Conservation (phyloP, 139 green algal genomes). For the Chlamydomonas sp. region DNA sequence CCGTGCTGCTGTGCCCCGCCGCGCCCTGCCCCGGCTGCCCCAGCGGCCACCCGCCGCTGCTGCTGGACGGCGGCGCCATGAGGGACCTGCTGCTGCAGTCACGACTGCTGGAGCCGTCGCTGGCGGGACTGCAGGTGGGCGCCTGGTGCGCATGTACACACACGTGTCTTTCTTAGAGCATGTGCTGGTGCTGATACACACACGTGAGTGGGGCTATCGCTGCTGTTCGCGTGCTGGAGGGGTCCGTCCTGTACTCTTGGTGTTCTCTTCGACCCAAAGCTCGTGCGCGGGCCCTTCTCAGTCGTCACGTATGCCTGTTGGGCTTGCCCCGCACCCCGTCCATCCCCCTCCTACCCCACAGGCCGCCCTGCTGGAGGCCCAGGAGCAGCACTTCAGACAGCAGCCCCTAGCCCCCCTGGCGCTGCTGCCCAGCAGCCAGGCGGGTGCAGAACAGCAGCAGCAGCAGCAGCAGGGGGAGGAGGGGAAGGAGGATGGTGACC, state of each 20-base stretch:
- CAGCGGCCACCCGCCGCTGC: not conserved
- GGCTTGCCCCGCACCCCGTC: no score
- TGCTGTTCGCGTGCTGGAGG: no score
- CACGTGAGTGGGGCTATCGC: no score
- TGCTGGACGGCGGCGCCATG: slow-evolving; percentile 29
- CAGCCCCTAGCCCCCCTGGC: slow-evolving; percentile 13
- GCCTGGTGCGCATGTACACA: not conserved
- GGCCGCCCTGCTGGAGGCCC: slow-evolving; percentile 5
- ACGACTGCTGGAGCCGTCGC: slow-evolving; percentile 24
- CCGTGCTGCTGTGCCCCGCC: slow-evolving; percentile 4
- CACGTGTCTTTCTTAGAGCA: no score
- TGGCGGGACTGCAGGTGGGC: slow-evolving; percentile 15
- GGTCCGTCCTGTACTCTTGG: no score
- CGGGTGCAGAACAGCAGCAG: no score
- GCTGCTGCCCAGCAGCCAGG: no score
- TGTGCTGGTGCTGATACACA: no score
- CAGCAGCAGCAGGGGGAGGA: slow-evolving; percentile 2
- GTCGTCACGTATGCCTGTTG: not conserved
- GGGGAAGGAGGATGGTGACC: not conserved
- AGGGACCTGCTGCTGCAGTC: slow-evolving; percentile 33
- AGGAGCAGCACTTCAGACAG: slow-evolving; percentile 20
- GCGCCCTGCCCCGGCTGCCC: not conserved
- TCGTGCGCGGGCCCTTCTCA: no score
- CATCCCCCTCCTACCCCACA: no score
- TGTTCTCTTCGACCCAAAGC: no score